These are phyloP conservation scores for Hypoxylon perforatum DNA, from an alignment of 495 filamentous ascomycete species.

Conservation along the genomic window DNA sequence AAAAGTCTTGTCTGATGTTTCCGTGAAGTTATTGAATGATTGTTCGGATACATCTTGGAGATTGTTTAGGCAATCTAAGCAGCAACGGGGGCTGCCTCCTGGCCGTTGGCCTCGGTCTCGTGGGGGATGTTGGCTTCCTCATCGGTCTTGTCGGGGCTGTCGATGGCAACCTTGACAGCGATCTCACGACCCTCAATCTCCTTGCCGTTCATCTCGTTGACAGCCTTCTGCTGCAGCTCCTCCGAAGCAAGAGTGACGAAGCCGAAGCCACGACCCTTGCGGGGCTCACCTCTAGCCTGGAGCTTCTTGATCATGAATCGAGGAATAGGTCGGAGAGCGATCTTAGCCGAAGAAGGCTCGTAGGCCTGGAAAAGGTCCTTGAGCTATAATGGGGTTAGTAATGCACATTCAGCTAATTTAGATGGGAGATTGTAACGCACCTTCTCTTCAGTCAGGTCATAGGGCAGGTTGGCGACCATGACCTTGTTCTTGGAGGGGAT, in stretches of 20 bases:
- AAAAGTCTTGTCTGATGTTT: conserved; percentile 37
- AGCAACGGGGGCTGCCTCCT: conserved; percentile 50
- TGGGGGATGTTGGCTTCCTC: conserved; percentile 69
- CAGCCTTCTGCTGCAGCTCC: conserved; percentile 96
- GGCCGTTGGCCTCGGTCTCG: conserved; percentile 61
- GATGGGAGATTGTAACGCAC: conserved; percentile 55
- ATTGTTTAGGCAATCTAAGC: conserved; percentile 38
- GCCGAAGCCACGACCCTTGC: conserved; percentile 98
- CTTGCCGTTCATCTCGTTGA: conserved; percentile 98
- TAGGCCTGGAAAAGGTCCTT: conserved; percentile 95
- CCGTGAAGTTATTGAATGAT: conserved; percentile 29
- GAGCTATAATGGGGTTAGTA: conserved; percentile 73
- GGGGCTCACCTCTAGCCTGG: conserved; percentile 94
- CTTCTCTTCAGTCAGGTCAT: conserved; percentile 97
- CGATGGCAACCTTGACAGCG: conserved; percentile 99
- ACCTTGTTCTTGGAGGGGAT: conserved; percentile 99
- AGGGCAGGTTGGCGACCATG: conserved; percentile 99
- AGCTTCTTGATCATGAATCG: conserved; percentile 99
- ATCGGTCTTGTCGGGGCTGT: conserved; percentile 98
- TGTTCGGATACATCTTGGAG: conserved; percentile 28
- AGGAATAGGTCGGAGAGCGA: conserved; percentile 96
- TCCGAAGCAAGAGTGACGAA: conserved; percentile 97
- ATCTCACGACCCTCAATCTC: conserved; percentile 98
- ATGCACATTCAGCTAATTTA: background rate
- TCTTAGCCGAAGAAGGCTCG: conserved; percentile 92